Conservation (phyloP, 352 stramenopile species). For the Phytophthora sp. region DNA sequence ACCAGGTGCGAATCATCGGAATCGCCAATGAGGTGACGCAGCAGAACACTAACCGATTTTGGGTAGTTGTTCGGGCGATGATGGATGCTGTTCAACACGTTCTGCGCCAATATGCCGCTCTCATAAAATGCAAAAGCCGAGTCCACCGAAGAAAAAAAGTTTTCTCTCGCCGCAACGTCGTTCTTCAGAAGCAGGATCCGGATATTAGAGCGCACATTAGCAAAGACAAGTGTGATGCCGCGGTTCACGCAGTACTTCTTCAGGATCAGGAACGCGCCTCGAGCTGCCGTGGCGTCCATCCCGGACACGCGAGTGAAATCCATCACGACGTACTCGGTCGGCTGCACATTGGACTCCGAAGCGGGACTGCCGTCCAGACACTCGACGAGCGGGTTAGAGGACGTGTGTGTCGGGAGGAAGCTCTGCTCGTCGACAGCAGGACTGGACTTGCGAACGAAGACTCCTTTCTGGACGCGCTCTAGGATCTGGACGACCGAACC, state of each 20-base stretch:
- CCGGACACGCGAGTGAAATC: slow-evolving; percentile 83
- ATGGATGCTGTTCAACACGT: slow-evolving; percentile 2
- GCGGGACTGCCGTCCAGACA: slow-evolving; percentile 63
- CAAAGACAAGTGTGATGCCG: slow-evolving; percentile 62
- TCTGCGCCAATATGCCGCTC: slow-evolving; percentile 39
- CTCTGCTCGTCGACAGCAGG: neutral
- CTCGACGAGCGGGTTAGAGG: slow-evolving; percentile 46
- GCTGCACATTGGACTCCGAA: slow-evolving; percentile 33
- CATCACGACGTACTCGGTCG: slow-evolving; percentile 80
- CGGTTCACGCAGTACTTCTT: slow-evolving; percentile 69
- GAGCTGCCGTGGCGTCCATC: slow-evolving; percentile 82
- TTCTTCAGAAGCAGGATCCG: slow-evolving; percentile 61
- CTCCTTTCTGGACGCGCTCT: slow-evolving; percentile 63
- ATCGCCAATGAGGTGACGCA: slow-evolving; percentile 67
- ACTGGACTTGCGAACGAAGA: slow-evolving; percentile 49
- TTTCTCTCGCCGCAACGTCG: slow-evolving; percentile 50
- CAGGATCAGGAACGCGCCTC: slow-evolving; percentile 75
- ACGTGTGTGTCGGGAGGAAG: slow-evolving; percentile 44
- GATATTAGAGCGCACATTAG: slow-evolving; percentile 54
- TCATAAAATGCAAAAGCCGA: slow-evolving; percentile 69
- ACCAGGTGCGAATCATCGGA: slow-evolving; percentile 55
- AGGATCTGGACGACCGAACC: slow-evolving; percentile 77
- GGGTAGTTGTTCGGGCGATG: slow-evolving; percentile 21
- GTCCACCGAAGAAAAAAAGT: slow-evolving; percentile 60
- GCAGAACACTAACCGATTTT: slow-evolving; percentile 46